Base-by-base conservation (phyloP, 2,329 filamentous ascomycete genomes). In the Nothophoma quercina region DNA sequence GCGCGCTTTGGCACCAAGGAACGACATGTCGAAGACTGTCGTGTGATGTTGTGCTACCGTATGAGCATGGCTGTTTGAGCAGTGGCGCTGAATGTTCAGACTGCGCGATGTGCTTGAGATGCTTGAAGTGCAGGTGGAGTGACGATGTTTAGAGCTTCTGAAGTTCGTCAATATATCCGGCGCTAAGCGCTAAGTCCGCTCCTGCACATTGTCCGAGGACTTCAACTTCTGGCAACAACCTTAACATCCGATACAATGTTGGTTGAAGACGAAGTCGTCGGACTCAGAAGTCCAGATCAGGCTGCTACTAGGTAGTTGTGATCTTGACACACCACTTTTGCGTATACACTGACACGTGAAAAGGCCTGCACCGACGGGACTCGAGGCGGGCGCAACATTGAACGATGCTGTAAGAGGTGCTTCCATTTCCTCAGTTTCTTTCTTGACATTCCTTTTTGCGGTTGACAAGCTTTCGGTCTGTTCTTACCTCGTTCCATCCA, bases 321-420 rank as follows among this genome's bases (percentile, higher is more conserved):
- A 36, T 7, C 8, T 5, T 2, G 15, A 5, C 7, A 15, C 9
- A 5, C 26, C 18, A 6, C 13, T 30, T 21, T 7, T 1, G 21
- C 8, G 7, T 10, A 13, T 3, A n/a, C 32, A 25, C 39, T 53
- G 12, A 53, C 23, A 12, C 13, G 13, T 39, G 16, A 23, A 15
- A 18, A 72, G 69, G 51, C 62, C 63, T 50, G 69, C 69, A 21
- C 70, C 69, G 7, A 70, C 62, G 5, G 65, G 65, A n/a, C 62
- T 70, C 25, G 56, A 65, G 35, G 55, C 55, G 12, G 58, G 56
- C 18, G 63, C 47, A 21, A 63, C 46, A 16, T 40, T 71, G 38
- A 47, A 64, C 26, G 68, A 71, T 64, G 69, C 71, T 67, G 63
- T 75, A 68, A 69, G 65, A 75, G 72, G 72, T 75, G 63, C 60